Evolutionary conservation across 148 eudicot species (phyloP).

Genomic region (Oxyria digyna): DNA sequence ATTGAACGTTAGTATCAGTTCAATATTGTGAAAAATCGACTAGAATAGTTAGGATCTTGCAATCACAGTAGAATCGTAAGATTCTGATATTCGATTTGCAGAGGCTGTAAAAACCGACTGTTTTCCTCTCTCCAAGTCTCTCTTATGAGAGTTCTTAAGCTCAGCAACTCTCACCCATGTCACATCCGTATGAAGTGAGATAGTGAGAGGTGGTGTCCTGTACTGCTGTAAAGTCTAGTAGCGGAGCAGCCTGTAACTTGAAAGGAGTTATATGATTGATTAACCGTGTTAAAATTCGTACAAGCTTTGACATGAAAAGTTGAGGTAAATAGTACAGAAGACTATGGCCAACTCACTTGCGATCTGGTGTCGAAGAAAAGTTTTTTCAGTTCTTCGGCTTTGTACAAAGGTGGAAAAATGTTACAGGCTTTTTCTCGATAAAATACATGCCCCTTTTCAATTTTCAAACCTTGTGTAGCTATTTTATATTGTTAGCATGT

Average conservation of each 20-base stretch:
- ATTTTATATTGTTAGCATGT: background rate
- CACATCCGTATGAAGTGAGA: background rate
- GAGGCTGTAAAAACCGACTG: background rate
- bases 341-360: too few species aligned
- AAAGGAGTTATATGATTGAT: background rate
- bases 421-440: background rate
- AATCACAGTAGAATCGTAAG: background rate
- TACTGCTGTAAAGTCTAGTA: background rate
- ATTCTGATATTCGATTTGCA: background rate
- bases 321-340: background rate
- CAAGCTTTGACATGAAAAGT: background rate
- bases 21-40: background rate
- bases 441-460: background rate
- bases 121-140: background rate
- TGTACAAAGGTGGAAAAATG: background rate
- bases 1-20: background rate
- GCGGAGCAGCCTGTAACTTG: background rate
- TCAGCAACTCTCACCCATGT: background rate
- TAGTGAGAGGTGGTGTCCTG: background rate
- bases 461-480: background rate
- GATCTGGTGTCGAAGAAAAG: background rate
- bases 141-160: too few species aligned
- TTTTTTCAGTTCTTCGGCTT: background rate
- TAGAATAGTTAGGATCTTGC: too few species aligned
- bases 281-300: background rate